Evolutionary conservation across 2,329 filamentous ascomycete species (phyloP).

Genomic region (Plectosphaerella sp.): DNA sequence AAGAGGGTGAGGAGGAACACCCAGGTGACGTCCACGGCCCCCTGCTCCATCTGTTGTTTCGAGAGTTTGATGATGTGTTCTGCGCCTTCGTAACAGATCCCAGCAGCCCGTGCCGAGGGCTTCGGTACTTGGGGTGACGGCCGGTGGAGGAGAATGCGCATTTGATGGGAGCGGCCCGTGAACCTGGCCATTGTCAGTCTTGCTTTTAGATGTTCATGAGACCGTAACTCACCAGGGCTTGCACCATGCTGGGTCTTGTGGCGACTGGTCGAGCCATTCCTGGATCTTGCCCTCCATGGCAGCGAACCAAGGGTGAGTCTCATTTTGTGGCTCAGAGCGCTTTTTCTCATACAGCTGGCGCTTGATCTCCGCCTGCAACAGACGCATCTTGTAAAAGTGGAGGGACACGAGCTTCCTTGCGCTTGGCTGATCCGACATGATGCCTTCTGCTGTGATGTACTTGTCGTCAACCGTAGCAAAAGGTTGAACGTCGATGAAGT

Average conservation of each 20-base stretch:
- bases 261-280: constrained; percentile 73
- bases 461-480: constrained; percentile 79
- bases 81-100: constrained; percentile 78
- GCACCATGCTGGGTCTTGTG: constrained; percentile 67
- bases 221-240: constrained; percentile 64
- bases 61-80: constrained; percentile 78
- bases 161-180: constrained; percentile 70
- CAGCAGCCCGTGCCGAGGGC: constrained; percentile 73
- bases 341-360: constrained; percentile 84
- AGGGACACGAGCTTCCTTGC: constrained; percentile 85
- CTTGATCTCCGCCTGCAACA: constrained; percentile 83
- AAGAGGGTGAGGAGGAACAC: constrained; percentile 86
- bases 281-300: constrained; percentile 75
- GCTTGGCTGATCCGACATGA: constrained; percentile 66
- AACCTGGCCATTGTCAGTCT: constrained; percentile 44
- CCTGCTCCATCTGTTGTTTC: constrained; percentile 71
- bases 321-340: constrained; percentile 67
- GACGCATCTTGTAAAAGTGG: constrained; percentile 88
- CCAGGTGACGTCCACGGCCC: constrained; percentile 85
- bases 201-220: neutral
- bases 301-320: constrained; percentile 82
- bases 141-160: constrained; percentile 82
- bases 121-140: constrained; percentile 90
- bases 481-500: constrained; percentile 80
- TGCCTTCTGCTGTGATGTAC: constrained; percentile 74